Evolutionary conservation across 2,329 filamentous ascomycete genomes (phyloP).

Genomic region (Pestalotiopsis sp.): DNA sequence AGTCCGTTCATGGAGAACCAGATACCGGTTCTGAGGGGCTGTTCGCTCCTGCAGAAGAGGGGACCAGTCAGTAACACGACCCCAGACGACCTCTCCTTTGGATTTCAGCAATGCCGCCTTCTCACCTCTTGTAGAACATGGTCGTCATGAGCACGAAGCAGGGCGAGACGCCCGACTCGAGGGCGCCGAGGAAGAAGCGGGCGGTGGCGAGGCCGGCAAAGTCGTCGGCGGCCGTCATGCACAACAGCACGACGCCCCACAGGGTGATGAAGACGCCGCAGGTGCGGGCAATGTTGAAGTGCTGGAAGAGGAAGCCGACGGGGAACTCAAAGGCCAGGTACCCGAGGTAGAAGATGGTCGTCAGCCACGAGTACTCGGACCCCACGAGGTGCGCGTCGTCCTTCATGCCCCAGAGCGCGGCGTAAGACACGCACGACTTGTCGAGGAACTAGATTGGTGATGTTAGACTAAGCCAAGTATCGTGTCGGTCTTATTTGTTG

Average conservation of each 20-base stretch:
- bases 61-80: slow-evolving; percentile 48
- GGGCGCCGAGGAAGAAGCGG: slow-evolving; percentile 64
- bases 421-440: slow-evolving; percentile 62
- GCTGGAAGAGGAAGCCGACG: slow-evolving; percentile 33
- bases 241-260: slow-evolving; percentile 50
- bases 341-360: slow-evolving; percentile 55
- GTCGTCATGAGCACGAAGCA: slow-evolving; percentile 63
- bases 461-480: not conserved
- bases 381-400: slow-evolving; percentile 61
- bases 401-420: slow-evolving; percentile 66
- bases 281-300: slow-evolving; percentile 39
- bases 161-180: slow-evolving; percentile 56
- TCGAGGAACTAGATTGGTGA: slow-evolving; percentile 23
- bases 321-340: slow-evolving; percentile 34
- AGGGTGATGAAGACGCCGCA: slow-evolving; percentile 47
- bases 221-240: slow-evolving; percentile 57
- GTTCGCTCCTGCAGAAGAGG: slow-evolving; percentile 48
- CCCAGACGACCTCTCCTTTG: slow-evolving; percentile 57
- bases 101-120: slow-evolving; percentile 39
- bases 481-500: not conserved
- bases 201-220: slow-evolving; percentile 59
- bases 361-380: slow-evolving; percentile 60
- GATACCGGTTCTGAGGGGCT: slow-evolving; percentile 61
- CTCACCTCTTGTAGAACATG: not conserved
- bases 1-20: slow-evolving; percentile 65